Evolutionary conservation across 495 filamentous ascomycete genomes (phyloP), one percentile per base, ranked within the genome.

Genomic region (Penicillium subrubescens): DNA sequence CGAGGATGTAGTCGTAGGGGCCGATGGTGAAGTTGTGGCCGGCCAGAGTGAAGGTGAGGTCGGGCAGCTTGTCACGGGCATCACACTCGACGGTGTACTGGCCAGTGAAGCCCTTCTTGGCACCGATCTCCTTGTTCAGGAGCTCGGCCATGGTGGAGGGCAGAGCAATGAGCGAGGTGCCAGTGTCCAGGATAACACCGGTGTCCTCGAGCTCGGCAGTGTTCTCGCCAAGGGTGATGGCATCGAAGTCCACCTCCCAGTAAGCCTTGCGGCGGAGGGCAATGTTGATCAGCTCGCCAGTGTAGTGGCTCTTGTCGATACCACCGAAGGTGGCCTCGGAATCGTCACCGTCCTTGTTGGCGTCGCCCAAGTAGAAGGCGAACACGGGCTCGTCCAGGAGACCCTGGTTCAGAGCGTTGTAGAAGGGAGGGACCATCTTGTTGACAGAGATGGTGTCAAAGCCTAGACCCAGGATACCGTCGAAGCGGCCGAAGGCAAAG

Each of bases 211-310:
- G 88, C 69, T 95, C 90, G 65, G 95, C 95, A 65, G 85, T 86
- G 62, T 87, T 83, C 19, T 91, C 84, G 64, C 95, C 96, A 65
- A 97, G 94, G 53, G 88, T 86, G 80, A 99, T 94, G 51, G 92
- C 83, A 71, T 98, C 90, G 65, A 98, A 88, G 67, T 98, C 93
- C 29, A 98, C 94, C 84, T 99, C 96, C 96, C 96, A 99, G 86
- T 99, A 99, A 43, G 96, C 96, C 89, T 97, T 97, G 73, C 96
- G 92, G 75, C 95, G 89, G 66, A 99, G 87, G 54, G 94, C 94
- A 66, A 99, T 93, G 73, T 90, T 94, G 64, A 88, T 92, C 71
- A 99, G 84, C 78, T 97, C 89, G 68, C 96, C 96, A 34, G 84
- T 89, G 84, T 92, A 98, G 83, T 92, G 92, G 71, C 82, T 80